phyloP scores from a whole-genome alignment of 2,329 filamentous ascomycete species.

The Xylaria sp. region DNA sequence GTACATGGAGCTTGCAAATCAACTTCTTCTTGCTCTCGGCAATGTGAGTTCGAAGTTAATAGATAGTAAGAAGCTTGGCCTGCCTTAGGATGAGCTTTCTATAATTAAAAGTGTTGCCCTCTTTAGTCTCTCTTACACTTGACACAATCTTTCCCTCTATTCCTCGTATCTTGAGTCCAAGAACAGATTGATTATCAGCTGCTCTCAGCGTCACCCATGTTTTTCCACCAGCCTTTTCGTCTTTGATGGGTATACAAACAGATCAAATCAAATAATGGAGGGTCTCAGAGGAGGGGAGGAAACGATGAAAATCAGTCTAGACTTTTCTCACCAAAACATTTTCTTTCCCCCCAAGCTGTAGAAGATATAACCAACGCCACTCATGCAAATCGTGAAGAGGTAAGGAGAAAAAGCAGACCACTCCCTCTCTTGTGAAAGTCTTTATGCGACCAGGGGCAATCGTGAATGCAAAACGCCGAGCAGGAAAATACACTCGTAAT shows the following conservation, averaged over 20 bases:
- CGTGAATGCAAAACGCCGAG: slow-evolving; percentile 37
- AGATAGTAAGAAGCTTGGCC: slow-evolving; percentile 2
- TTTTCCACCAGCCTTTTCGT: slow-evolving; percentile 32
- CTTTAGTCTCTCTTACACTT: background rate
- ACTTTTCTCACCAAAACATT: slow-evolving; percentile 13
- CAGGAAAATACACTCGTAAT: slow-evolving; percentile 30
- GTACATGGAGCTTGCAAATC: slow-evolving; percentile 13
- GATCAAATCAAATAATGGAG: slow-evolving; percentile 18
- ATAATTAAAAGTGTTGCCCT: slow-evolving; percentile 5
- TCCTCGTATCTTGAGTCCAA: slow-evolving; percentile 10
- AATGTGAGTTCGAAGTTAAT: background rate
- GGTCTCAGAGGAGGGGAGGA: slow-evolving; percentile 4
- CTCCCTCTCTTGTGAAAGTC: slow-evolving; percentile 25
- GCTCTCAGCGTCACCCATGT: background rate
- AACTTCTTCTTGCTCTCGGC: background rate
- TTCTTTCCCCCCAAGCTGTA: slow-evolving; percentile 18
- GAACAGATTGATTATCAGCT: slow-evolving; percentile 6
- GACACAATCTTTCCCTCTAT: slow-evolving; percentile 26
- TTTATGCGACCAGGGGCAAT: slow-evolving; percentile 33
- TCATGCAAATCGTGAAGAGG: slow-evolving; percentile 37
- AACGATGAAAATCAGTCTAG: background rate
- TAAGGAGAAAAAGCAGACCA: slow-evolving; percentile 7
- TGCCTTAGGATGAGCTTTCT: background rate
- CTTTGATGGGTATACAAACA: slow-evolving; percentile 38
- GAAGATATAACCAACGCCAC: slow-evolving; percentile 37